phyloP scores from a whole-genome alignment of 192 early-diverging fungal genomes.

The Coemansia pectinata region DNA sequence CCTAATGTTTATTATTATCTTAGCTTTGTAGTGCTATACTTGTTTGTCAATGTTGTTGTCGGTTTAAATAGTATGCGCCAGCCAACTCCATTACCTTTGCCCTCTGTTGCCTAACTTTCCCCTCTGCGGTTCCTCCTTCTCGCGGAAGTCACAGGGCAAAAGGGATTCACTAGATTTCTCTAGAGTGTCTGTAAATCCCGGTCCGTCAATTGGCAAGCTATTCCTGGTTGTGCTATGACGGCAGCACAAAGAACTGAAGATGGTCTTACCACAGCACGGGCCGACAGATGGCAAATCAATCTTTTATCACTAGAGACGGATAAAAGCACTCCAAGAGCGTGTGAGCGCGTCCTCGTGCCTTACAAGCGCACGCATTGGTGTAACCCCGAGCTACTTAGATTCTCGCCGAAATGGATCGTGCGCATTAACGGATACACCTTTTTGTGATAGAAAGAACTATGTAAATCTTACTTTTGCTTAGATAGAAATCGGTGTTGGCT shows the following conservation, averaged over 20 bases:
- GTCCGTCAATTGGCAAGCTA: neutral
- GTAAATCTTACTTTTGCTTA: neutral
- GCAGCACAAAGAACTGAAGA: neutral
- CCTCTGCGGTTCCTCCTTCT: neutral
- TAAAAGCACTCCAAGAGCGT: neutral
- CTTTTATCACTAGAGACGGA: neutral
- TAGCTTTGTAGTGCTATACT: neutral
- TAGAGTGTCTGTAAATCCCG: neutral
- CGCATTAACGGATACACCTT: neutral
- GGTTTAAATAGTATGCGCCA: neutral
- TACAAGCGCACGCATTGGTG: neutral
- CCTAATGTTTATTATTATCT: neutral
- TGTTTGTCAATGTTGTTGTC: neutral
- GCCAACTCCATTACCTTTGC: neutral
- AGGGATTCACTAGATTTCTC: neutral
- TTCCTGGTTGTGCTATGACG: neutral
- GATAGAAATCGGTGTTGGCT: neutral
- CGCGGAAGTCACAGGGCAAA: neutral
- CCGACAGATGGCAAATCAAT: neutral
- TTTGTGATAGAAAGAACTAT: neutral
- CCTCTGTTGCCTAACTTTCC: neutral
- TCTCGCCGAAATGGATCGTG: neutral
- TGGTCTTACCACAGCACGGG: neutral
- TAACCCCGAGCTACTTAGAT: neutral
- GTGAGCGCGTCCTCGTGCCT: neutral